Base-by-base conservation (phyloP, 1,284 basidiomycete species). In the Golubevia pallescens region DNA sequence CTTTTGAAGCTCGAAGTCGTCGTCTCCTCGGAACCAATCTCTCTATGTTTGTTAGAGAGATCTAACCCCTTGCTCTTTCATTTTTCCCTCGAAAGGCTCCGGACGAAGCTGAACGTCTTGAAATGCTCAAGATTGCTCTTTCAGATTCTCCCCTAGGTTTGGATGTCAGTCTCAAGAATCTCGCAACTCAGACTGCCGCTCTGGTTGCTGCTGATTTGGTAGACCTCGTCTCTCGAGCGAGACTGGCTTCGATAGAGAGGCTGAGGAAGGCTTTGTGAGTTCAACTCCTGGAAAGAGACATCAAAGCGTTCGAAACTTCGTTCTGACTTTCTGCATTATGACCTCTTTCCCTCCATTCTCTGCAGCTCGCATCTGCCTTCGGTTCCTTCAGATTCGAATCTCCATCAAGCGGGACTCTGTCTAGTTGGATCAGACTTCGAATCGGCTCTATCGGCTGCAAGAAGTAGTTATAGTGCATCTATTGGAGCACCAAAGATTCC, bases 401-500 rank as follows among this genome's bases (percentile, higher is more conserved):
- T 81, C 0, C 66, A 65, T 53, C 69, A 87, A 2, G 89, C 90
- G 0, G 90, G 90, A 2, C 79, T 92, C 7, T 86, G 89, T 0
- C 80, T 95, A 23, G 90, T 89, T 0, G 88, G 89, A 0, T 87
- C 87, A 23, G 94, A 97, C 77, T 91, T 97, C 71, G 90, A 92
- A 2, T 70, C 81, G 3, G 94, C 94, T 0, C 87, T 99, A 10
- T 88, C 88, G n/a, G 90, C 91, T 70, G 92, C 93, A 3, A 89
- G 95, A 63, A 88, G 90, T 13, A 90, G 91, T 0, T 97, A 97
- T 86, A 93, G 93, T 16, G 93, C 95, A 81, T 94, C 90, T 77
- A 97, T 99, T 65, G 96, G 96, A 13, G 94, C 95, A 19, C 97
- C 97, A 0, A 95, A 93, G 79, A 99, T 99, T 61, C 97, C 97